phyloP scores from a whole-genome alignment of 2,329 filamentous ascomycete species.

The Penicillium corylophilum region DNA sequence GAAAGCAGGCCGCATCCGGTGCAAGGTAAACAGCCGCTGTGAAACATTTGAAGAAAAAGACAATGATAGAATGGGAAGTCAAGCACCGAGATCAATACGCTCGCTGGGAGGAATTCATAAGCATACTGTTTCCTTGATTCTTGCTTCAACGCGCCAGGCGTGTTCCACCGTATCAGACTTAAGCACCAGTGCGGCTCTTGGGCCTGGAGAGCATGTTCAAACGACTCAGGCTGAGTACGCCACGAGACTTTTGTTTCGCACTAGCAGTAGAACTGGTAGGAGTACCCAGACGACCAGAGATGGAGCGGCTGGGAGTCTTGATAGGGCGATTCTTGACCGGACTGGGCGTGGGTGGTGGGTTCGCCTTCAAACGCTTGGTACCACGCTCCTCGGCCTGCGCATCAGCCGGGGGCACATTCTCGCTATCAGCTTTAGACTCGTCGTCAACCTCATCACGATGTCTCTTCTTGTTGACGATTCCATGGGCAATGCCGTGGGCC shows the following conservation, averaged over 20 bases:
- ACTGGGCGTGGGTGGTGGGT: slow-evolving; percentile 34
- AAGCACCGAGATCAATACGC: neutral
- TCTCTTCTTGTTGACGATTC: slow-evolving; percentile 43
- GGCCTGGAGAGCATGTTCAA: slow-evolving; percentile 50
- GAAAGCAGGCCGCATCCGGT: slow-evolving; percentile 1
- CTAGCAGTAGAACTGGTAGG: slow-evolving; percentile 33
- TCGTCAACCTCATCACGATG: slow-evolving; percentile 35
- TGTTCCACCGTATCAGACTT: neutral
- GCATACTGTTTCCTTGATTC: neutral
- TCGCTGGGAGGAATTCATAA: neutral
- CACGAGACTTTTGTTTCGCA: slow-evolving; percentile 28
- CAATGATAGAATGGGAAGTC: slow-evolving; percentile 2
- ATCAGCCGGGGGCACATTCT: slow-evolving; percentile 34
- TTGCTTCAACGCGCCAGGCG: slow-evolving; percentile 14
- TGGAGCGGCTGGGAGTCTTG: slow-evolving; percentile 32
- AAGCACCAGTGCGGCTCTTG: slow-evolving; percentile 37
- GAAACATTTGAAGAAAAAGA: neutral
- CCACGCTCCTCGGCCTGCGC: slow-evolving; percentile 29
- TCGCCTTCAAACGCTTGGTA: slow-evolving; percentile 38
- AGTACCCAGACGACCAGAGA: slow-evolving; percentile 24
- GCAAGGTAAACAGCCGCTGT: neutral
- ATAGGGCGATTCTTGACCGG: slow-evolving; percentile 35
- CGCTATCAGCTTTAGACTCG: slow-evolving; percentile 22
- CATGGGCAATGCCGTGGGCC: slow-evolving; percentile 41
- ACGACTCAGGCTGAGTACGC: slow-evolving; percentile 45